A percentile compares a stretch with the other conserved stretches of the same genome.
These are phyloP conservation scores for Phytophthora pinifolia DNA, from an alignment of 352 stramenopile genomes.

Conservation along the genomic window DNA sequence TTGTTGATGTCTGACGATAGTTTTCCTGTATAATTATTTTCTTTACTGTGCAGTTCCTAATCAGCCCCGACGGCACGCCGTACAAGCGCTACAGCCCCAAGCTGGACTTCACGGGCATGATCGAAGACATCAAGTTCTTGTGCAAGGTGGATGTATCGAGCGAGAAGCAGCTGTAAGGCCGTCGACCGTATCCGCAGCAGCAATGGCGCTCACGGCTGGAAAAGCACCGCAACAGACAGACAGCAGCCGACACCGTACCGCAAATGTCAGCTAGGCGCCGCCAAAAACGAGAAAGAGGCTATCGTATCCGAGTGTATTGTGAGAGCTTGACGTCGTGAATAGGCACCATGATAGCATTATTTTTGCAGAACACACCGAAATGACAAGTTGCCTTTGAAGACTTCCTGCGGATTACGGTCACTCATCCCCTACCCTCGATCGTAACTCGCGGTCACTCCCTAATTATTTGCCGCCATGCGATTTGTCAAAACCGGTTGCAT, in stretches of 20 bases:
- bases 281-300: background rate
- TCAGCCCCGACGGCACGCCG: conserved; percentile 71
- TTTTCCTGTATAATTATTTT: conserved; percentile 8
- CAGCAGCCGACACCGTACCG: background rate
- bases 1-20: background rate
- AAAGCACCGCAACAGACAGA: background rate
- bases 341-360: background rate
- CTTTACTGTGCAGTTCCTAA: conserved; percentile 52
- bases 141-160: conserved; percentile 41
- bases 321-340: conserved; percentile 11
- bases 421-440: no score
- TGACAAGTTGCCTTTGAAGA: background rate
- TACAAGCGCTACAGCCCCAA: conserved; percentile 84
- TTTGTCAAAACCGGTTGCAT: conserved; percentile 4
- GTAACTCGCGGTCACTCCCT: no score
- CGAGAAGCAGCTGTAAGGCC: conserved; percentile 40
- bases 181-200: background rate
- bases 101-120: conserved; percentile 59
- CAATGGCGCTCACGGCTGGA: background rate
- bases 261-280: background rate
- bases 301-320: conserved; percentile 11
- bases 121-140: conserved; percentile 69
- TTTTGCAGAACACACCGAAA: background rate
- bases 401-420: background rate
- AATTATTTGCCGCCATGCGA: background rate